These are phyloP conservation scores for Mycena floridula DNA, from an alignment of 768 basidiomycete species.

Conservation along the genomic window DNA sequence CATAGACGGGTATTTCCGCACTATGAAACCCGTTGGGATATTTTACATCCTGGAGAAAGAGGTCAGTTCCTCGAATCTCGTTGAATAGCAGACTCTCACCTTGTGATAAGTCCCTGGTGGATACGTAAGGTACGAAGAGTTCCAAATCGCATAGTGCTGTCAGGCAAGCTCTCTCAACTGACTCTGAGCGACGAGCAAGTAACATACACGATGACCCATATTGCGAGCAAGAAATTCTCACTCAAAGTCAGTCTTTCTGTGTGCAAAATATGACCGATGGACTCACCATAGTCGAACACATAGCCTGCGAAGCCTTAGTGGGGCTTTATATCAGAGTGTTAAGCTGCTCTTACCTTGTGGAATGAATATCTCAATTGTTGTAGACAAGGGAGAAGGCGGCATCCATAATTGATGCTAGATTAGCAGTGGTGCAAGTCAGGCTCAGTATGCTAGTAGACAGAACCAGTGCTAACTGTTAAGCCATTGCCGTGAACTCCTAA, in stretches of 20 bases:
- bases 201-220: constrained; percentile 31
- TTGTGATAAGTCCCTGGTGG: constrained; percentile 23
- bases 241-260: too few relatives aligned
- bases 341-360: constrained; percentile 38
- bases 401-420: constrained; percentile 54
- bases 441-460: not conserved
- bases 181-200: not conserved
- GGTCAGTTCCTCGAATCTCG: not conserved
- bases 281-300: constrained; percentile 34
- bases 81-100: constrained; percentile 8
- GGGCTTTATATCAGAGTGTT: not conserved
- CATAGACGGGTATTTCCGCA: constrained; percentile 55
- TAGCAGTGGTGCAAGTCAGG: constrained; percentile 1
- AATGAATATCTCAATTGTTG: constrained; percentile 65
- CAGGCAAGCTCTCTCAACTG: too few relatives aligned
- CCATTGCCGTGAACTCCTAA: constrained; percentile 69
- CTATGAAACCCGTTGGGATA: constrained; percentile 63
- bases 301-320: too few relatives aligned
- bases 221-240: constrained; percentile 35
- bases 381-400: constrained; percentile 54
- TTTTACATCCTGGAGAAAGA: constrained; percentile 16
- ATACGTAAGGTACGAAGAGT: constrained; percentile 45
- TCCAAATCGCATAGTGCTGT: constrained; percentile 59
- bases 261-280: too few relatives aligned
- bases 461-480: constrained; percentile 39